A percentile compares a stretch with the other conserved stretches of the same genome.
phyloP scores from a whole-genome alignment of 371 early-diverging fungal genomes.

The Funneliformis caledonium region DNA sequence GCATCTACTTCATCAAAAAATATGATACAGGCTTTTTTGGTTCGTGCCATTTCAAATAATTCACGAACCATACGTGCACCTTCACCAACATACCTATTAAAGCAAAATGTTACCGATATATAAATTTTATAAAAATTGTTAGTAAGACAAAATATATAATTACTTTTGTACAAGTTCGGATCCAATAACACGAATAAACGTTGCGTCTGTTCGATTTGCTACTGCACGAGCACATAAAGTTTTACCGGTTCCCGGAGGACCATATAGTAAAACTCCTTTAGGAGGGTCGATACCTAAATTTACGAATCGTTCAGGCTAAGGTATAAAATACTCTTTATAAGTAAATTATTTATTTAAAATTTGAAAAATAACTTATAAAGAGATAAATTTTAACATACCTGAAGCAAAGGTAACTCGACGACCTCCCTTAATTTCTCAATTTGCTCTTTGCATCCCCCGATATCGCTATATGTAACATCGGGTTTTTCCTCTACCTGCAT shows the following conservation, averaged over 20 bases:
- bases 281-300: conserved; percentile 97
- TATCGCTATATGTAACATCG: conserved; percentile 99
- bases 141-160: conserved; percentile 6
- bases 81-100: conserved; percentile 92
- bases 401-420: conserved; percentile 98
- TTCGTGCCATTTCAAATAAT: conserved; percentile 99
- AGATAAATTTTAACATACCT: conserved; percentile 57
- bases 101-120: not conserved
- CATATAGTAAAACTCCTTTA: conserved; percentile 98
- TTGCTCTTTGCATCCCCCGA: conserved; percentile 99
- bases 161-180: conserved; percentile 99
- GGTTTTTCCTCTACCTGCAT: conserved; percentile 99
- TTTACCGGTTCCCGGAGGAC: conserved; percentile 99
- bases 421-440: conserved; percentile 99
- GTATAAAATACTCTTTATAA: not conserved
- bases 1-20: conserved; percentile 99
- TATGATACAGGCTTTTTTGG: conserved; percentile 99
- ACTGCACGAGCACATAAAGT: conserved; percentile 99
- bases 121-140: not conserved
- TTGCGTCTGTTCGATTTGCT: conserved; percentile 99
- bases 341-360: conserved; percentile 43
- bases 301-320: conserved; percentile 89
- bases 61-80: conserved; percentile 99
- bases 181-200: conserved; percentile 99
- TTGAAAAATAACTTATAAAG: conserved; percentile 52